Conservation (phyloP, 768 basidiomycete genomes). For the Pleurotus tuber-regium region DNA sequence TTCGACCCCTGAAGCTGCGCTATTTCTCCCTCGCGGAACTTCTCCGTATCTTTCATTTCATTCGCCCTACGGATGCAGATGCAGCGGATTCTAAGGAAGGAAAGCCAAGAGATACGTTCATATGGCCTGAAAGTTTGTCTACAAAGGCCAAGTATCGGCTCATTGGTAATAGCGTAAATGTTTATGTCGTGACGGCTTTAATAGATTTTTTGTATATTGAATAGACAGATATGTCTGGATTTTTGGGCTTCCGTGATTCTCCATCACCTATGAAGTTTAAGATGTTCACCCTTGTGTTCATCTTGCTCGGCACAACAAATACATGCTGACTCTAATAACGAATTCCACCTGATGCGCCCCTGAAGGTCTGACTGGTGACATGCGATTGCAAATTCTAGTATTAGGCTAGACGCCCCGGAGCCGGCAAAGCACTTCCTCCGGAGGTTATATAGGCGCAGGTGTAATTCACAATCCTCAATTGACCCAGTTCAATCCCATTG, state of each 20-base stretch:
- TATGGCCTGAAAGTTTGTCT: slow-evolving; percentile 64
- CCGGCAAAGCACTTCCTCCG: no score
- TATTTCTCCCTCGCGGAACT: slow-evolving; percentile 78
- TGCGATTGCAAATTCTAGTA: no score
- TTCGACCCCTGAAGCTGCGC: slow-evolving; percentile 60
- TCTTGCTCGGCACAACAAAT: no score
- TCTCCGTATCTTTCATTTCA: slow-evolving; percentile 64
- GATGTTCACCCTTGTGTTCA: no score
- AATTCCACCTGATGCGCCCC: no score
- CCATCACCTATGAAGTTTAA: no score
- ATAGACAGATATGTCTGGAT: background rate
- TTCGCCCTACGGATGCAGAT: slow-evolving; percentile 20
- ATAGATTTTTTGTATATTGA: slow-evolving; percentile 52
- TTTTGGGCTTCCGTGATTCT: no score
- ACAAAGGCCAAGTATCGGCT: slow-evolving; percentile 71
- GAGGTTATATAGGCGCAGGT: no score
- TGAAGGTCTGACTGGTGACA: no score
- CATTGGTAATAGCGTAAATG: slow-evolving; percentile 84
- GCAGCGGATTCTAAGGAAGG: background rate
- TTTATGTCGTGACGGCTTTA: slow-evolving; percentile 62
- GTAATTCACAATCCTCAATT: no score
- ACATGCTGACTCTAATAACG: no score
- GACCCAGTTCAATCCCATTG: background rate
- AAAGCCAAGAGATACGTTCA: slow-evolving; percentile 28
- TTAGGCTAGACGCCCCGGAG: no score